Evolutionary conservation across 2,329 filamentous ascomycete species (phyloP).

Genomic region (Geosmithia putterillii): DNA sequence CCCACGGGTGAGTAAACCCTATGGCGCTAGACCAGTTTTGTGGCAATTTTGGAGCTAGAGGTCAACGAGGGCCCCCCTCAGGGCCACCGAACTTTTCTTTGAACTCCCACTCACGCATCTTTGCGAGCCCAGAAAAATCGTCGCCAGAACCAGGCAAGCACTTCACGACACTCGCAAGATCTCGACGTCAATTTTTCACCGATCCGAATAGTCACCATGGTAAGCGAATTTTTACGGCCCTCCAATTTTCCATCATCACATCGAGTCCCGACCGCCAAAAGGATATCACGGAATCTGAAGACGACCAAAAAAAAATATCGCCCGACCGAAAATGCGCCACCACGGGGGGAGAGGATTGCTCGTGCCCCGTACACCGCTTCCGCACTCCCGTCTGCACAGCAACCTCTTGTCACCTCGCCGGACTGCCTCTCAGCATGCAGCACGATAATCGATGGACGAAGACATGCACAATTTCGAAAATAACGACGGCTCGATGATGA

Average conservation of each 20-base stretch:
- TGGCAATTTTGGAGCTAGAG: conserved; percentile 23
- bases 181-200: conserved; percentile 25
- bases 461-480: not conserved
- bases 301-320: not conserved
- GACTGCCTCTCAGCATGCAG: not conserved
- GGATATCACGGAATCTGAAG: not conserved
- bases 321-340: not conserved
- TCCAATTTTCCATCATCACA: not conserved
- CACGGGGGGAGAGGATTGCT: not conserved
- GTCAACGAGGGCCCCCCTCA: conserved; percentile 18
- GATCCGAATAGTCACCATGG: conserved; percentile 54
- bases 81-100: conserved; percentile 34
- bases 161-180: conserved; percentile 31
- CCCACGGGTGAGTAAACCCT: conserved; percentile 21
- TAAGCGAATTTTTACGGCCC: conserved; percentile 28
- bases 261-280: not conserved
- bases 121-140: conserved; percentile 40
- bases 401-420: too few species aligned
- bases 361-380: not conserved
- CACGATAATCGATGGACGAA: not conserved
- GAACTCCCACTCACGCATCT: conserved; percentile 29
- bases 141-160: conserved; percentile 41
- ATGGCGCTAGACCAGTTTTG: conserved; percentile 22
- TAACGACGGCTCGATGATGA: not conserved
- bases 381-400: too few species aligned